phyloP scores from a whole-genome alignment of 2,329 filamentous ascomycete genomes.

The Calycina herbarum region DNA sequence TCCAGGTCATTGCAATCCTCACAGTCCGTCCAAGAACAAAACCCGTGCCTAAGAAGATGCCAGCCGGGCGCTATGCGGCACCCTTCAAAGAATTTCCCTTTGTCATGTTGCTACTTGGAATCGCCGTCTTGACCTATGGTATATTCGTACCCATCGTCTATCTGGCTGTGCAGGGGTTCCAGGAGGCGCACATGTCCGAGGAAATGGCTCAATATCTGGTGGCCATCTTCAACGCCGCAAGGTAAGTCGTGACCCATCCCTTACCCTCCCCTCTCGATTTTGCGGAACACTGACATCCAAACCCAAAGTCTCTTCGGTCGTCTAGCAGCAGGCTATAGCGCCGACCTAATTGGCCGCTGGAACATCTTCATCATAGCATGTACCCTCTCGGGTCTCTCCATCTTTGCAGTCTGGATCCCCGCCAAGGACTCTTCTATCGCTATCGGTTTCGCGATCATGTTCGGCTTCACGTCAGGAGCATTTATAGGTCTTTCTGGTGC shows the following conservation, averaged over 20 bases:
- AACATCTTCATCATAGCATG: constrained; percentile 23
- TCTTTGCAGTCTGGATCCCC: constrained; percentile 6
- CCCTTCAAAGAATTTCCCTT: constrained; percentile 19
- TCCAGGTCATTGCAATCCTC: constrained; percentile 22
- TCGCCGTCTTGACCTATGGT: constrained; percentile 23
- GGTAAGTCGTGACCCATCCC: no score
- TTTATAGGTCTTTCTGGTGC: constrained; percentile 27
- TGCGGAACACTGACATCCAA: no score
- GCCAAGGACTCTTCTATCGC: neutral
- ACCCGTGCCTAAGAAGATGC: constrained; percentile 14
- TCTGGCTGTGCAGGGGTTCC: neutral
- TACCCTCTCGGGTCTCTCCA: neutral
- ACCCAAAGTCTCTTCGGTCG: constrained; percentile 21
- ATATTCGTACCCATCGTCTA: constrained; percentile 26
- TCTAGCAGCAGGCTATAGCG: constrained; percentile 24
- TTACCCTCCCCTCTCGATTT: no score
- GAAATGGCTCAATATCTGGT: constrained; percentile 27
- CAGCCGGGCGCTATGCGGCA: constrained; percentile 17
- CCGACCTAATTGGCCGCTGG: constrained; percentile 23
- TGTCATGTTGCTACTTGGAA: constrained; percentile 19
- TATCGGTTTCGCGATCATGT: constrained; percentile 34
- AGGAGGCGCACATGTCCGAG: constrained; percentile 8
- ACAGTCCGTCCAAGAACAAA: constrained; percentile 13
- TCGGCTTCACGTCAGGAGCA: constrained; percentile 36
- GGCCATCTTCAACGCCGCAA: constrained; percentile 27